A percentile compares a stretch with the other conserved stretches of the same genome.
These are phyloP conservation scores for Starmerella khaoyaiensis DNA, from an alignment of 805 yeast species.

Conservation along the genomic window DNA sequence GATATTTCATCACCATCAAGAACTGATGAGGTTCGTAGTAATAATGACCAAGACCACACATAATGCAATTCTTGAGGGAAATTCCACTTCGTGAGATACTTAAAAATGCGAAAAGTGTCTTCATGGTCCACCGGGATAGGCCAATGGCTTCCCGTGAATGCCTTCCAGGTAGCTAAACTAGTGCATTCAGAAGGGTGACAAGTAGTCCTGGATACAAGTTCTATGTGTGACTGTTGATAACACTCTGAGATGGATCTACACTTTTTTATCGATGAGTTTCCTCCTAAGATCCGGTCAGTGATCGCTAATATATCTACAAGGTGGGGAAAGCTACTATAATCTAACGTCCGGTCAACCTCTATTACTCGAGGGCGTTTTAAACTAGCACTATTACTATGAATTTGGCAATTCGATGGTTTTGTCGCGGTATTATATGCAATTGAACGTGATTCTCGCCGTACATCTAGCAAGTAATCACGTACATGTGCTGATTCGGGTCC, in stretches of 20 bases:
- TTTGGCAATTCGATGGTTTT: too few relatives aligned
- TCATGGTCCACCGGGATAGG: constrained; percentile 31
- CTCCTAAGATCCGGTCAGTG: neutral
- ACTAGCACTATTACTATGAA: too few relatives aligned
- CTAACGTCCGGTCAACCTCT: too few relatives aligned
- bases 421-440: too few relatives aligned
- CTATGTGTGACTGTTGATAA: neutral
- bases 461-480: neutral
- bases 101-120: constrained; percentile 29
- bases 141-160: constrained; percentile 27
- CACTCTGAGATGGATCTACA: neutral
- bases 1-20: constrained; percentile 32
- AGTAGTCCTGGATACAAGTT: too few relatives aligned
- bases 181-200: constrained; percentile 19
- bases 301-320: too few relatives aligned
- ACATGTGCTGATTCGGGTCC: neutral
- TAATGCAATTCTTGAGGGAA: constrained; percentile 23
- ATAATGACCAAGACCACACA: constrained; percentile 33
- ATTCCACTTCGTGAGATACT: constrained; percentile 36
- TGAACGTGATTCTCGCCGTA: constrained; percentile 1
- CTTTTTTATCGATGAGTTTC: neutral
- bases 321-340: too few relatives aligned
- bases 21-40: constrained; percentile 32
- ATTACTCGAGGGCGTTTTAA: too few relatives aligned
- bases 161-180: constrained; percentile 36